Base-by-base conservation (phyloP, 139 green algal genomes). In the Chlorella sp. region DNA sequence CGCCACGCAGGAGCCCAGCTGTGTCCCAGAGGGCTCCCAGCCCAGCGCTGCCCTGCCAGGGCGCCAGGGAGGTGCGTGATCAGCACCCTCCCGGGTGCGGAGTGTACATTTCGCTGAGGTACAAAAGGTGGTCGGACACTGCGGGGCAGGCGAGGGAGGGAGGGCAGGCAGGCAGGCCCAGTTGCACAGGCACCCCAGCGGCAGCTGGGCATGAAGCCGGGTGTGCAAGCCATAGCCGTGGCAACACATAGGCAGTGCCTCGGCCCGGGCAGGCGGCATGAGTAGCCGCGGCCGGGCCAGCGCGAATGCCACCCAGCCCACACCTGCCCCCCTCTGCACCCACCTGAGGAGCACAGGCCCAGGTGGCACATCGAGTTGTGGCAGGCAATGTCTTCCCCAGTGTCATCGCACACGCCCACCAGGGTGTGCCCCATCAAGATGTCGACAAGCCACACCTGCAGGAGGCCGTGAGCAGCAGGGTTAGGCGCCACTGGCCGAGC, bases 281-380 rank as follows among this genome's bases (percentile, higher is more conserved):
- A n/a, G n/a, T n/a, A n/a, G n/a, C n/a, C n/a, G n/a, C n/a, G n/a
- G n/a, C n/a, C 34, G 36, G 54, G 68, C 19, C 2, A 40, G 68
- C 20, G 69, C 38, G 48, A 17, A 36, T 14, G 69, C n/a, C 46
- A 54, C 46, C 60, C 60, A 8, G 26, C 60, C 34, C 3, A 7
- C 3, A 16, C 8, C 24, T 5, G 1, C 62, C 62, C 28, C 68
- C 36, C 68, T 43, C 5, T 34, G 43, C 24, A 7, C 65, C 1
- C 58, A 83, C 77, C 30, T 51, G 87, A 94, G 36, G 93, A 96
- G 90, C 95, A 98, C 72, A 97, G 84, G 20, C 95, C 95, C 78
- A 97, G 88, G 51, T 89, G 89, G 92, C 95, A 98, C 46, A 93
- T 90, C 14, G 65, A 90, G 88, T 97, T 96, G 88, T 98, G 94